Percentiles rank a stretch among this genome's conserved stretches.
phyloP scores from a whole-genome alignment of 805 yeast species.

The Cyberlindnera maritima region DNA sequence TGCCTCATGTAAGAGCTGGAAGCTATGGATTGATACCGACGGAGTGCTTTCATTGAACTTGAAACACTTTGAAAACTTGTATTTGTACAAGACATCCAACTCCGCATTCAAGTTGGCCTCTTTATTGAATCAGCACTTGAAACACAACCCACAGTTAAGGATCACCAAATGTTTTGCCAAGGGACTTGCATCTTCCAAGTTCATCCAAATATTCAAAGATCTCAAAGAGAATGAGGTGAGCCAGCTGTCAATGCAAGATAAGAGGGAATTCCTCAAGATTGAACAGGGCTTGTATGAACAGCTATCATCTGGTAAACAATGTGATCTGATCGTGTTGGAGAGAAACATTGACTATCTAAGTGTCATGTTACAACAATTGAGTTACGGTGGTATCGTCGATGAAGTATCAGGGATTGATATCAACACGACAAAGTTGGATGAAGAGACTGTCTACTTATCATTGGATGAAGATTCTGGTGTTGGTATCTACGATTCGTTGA shows the following conservation, averaged over 20 bases:
- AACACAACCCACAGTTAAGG: slow-evolving; percentile 43
- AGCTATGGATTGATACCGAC: slow-evolving; percentile 11
- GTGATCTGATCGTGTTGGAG: slow-evolving; percentile 77
- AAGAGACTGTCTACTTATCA: slow-evolving; percentile 18
- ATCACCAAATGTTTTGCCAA: slow-evolving; percentile 52
- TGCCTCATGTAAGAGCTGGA: slow-evolving; percentile 17
- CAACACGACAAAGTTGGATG: slow-evolving; percentile 32
- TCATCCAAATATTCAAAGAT: slow-evolving; percentile 42
- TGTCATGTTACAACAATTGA: slow-evolving; percentile 70
- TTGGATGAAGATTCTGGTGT: slow-evolving; percentile 7
- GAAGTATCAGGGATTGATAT: slow-evolving; percentile 57
- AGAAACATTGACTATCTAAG: slow-evolving; percentile 73
- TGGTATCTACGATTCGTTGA: slow-evolving; percentile 30
- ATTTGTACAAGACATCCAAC: slow-evolving; percentile 34
- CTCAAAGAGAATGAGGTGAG: slow-evolving; percentile 29
- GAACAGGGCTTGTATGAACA: slow-evolving; percentile 34
- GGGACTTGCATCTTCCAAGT: slow-evolving; percentile 53
- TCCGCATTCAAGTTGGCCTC: slow-evolving; percentile 31
- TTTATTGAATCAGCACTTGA: slow-evolving; percentile 41
- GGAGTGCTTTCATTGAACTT: slow-evolving; percentile 15
- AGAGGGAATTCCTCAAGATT: slow-evolving; percentile 25
- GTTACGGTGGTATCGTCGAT: slow-evolving; percentile 79
- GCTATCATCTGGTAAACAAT: slow-evolving; percentile 41
- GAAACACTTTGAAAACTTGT: slow-evolving; percentile 33
- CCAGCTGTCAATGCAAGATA: slow-evolving; percentile 35